Base-by-base conservation (phyloP, 495 filamentous ascomycete species). In the Monascus purpureus region DNA sequence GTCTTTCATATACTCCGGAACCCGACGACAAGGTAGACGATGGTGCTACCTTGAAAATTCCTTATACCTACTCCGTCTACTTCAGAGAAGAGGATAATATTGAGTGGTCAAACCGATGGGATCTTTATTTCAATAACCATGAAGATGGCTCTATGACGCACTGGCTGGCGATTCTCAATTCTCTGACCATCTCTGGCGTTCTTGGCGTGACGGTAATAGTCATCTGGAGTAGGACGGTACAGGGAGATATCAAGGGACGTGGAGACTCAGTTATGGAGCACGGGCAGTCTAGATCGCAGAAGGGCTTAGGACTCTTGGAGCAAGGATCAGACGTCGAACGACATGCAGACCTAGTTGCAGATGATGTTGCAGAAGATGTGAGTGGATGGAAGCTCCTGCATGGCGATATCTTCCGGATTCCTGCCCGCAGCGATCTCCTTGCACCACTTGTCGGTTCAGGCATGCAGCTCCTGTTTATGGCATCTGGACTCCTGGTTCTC, bases 361-460 rank as follows among this genome's bases (percentile, higher is more conserved):
- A 86, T 1, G 85, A 93, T 39, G 52, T 62, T 4, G 50, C 84
- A 2, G 87, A 95, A 41, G 87, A 95, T 41, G 67, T 81, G 20
- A 83, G 82, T 13, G 87, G 87, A 24, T 95, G 87, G 87, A 95
- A 94, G 48, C 63, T 93, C 13, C 66, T 93, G n/a, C 87, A 95
- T 45, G 84, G 75, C 11, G 87, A 95, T 52, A 82, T 93, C n/a
- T 95, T 95, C 61, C 72, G 86, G 13, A 55, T 77, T 13, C 87
- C 87, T 3, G 49, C 67, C 8, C 72, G 79, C 49, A 82, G 82
- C 25, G 70, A 75, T 17, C 65, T 93, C 1, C 72, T 95, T 17
- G 87, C 86, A 2, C 86, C 87, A 1, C 61, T 94, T 8, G 68
- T 93, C 17, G 87, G 87, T 8, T 93, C 83, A 2, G 87, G 87